These are phyloP conservation scores for Cinnamomum micranthum DNA, from an alignment of 164 flowering plant genomes.

Conservation along the genomic window DNA sequence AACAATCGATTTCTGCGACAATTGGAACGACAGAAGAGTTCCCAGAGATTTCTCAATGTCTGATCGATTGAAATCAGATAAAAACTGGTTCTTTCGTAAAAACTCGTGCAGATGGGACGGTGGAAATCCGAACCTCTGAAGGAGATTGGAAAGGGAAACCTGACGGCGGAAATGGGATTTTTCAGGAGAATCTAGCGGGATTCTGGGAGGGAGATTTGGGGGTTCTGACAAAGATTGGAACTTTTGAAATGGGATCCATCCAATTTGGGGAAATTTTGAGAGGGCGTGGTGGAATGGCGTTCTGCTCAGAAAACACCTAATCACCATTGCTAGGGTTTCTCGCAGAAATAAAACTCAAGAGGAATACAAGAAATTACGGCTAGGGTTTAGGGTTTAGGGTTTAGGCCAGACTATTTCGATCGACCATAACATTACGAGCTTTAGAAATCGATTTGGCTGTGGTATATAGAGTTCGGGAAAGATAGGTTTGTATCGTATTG, in stretches of 20 bases:
- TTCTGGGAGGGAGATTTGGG: constrained; percentile 3
- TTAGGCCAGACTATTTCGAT: too few species aligned
- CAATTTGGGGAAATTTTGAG: background rate
- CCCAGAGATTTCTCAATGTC: constrained; percentile 51
- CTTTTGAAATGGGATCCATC: background rate
- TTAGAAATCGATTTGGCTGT: too few species aligned
- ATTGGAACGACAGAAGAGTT: constrained; percentile 39
- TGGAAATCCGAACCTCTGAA: constrained; percentile 64
- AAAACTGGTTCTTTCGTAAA: constrained; percentile 37
- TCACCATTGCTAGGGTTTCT: constrained; percentile 12
- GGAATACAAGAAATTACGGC: too few species aligned
- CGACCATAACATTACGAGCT: too few species aligned
- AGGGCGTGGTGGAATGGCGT: background rate
- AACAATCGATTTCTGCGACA: constrained; percentile 42
- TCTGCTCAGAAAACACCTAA: constrained; percentile 11
- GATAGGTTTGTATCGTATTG: too few species aligned
- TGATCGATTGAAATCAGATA: constrained; percentile 24
- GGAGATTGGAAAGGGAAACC: constrained; percentile 38
- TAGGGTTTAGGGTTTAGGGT: too few species aligned
- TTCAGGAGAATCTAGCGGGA: constrained; percentile 5
- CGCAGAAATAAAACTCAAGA: background rate
- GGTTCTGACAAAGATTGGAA: constrained; percentile 12
- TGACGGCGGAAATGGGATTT: constrained; percentile 28
- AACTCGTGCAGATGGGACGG: constrained; percentile 36
- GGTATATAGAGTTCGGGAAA: too few species aligned